Evolutionary conservation across 768 basidiomycete species (phyloP).

Genomic region (Gloeopeniophorella convolvens): DNA sequence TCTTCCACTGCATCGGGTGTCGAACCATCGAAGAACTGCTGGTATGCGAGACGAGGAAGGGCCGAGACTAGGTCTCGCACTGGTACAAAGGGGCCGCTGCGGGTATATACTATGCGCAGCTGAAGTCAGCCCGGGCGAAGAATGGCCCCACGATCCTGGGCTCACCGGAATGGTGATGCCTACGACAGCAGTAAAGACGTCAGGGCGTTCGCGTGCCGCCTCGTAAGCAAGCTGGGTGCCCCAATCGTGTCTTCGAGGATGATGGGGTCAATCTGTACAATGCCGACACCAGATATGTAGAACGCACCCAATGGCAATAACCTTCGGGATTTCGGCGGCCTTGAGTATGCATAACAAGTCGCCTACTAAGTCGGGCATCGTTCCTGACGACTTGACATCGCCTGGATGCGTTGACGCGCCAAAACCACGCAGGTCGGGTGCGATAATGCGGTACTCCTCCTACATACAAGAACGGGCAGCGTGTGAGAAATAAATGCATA

Average conservation of each 20-base stretch:
- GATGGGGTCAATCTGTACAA: background rate
- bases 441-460: slow-evolving; percentile 56
- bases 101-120: slow-evolving; percentile 55
- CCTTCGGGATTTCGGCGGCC: slow-evolving; percentile 41
- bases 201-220: slow-evolving; percentile 60
- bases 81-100: slow-evolving; percentile 41
- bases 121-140: slow-evolving; percentile 4
- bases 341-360: slow-evolving; percentile 61
- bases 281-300: background rate
- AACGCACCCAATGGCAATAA: slow-evolving; percentile 57
- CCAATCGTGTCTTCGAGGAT: slow-evolving; percentile 60
- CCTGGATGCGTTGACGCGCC: slow-evolving; percentile 60
- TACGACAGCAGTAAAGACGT: slow-evolving; percentile 52
- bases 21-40: slow-evolving; percentile 47
- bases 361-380: slow-evolving; percentile 51
- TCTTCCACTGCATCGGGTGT: slow-evolving; percentile 45
- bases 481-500: background rate
- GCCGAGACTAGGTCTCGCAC: slow-evolving; percentile 33
- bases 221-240: slow-evolving; percentile 63
- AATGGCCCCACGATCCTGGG: slow-evolving; percentile 1
- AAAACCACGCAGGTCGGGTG: slow-evolving; percentile 65
- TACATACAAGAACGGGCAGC: no score
- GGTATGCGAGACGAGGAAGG: slow-evolving; percentile 52
- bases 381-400: slow-evolving; percentile 52
- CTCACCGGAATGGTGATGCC: slow-evolving; percentile 57